Conservation (phyloP, 768 basidiomycete species). For the Crucibulum laeve region DNA sequence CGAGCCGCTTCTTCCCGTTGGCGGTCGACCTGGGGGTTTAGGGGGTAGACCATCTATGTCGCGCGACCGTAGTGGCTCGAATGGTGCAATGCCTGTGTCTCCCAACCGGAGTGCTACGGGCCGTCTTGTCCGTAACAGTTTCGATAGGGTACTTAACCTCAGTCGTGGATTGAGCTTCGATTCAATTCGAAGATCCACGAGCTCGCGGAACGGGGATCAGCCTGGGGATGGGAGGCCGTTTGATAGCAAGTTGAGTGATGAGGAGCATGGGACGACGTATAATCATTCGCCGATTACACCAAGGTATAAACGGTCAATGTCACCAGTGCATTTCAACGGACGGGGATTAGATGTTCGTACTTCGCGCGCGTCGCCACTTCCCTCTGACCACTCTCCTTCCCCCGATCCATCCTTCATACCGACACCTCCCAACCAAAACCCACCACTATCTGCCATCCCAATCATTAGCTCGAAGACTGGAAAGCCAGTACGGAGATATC, state of each 20-base stretch:
- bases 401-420: constrained; percentile 30
- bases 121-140: constrained; percentile 47
- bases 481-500: constrained; percentile 49
- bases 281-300: constrained; percentile 6
- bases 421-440: constrained; percentile 19
- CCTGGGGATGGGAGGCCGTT: constrained; percentile 18
- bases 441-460: constrained; percentile 33
- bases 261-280: constrained; percentile 24
- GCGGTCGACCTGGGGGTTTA: constrained; percentile 21
- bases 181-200: constrained; percentile 32
- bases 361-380: constrained; percentile 15
- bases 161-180: constrained; percentile 50
- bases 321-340: constrained; percentile 3
- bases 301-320: constrained; percentile 16
- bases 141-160: constrained; percentile 57
- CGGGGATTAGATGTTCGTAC: constrained; percentile 4
- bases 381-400: constrained; percentile 23
- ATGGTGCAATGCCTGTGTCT: constrained; percentile 14
- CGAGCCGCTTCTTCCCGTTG: constrained; percentile 67
- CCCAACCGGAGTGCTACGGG: constrained; percentile 21
- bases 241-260: constrained; percentile 28
- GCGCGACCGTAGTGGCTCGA: constrained; percentile 18
- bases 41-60: constrained; percentile 19
- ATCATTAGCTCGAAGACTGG: constrained; percentile 31
- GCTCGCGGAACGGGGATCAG: constrained; percentile 11